phyloP scores from a whole-genome alignment of 2,329 filamentous ascomycete genomes.

The Colletotrichum gloeosporioides region DNA sequence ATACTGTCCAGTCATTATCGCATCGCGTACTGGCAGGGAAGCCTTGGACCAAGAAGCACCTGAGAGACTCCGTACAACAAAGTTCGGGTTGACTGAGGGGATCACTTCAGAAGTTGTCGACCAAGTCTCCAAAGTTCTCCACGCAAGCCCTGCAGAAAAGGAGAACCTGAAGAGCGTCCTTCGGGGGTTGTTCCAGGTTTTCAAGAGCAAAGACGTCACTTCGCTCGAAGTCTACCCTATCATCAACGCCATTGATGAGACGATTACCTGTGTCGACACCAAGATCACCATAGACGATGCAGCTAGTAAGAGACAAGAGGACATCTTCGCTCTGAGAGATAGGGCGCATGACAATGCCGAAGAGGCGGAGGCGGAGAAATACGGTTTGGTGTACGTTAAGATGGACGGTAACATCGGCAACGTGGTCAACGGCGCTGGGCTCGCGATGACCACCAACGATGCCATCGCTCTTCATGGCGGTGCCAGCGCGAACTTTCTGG shows the following conservation, averaged over 20 bases:
- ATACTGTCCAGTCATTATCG: constrained; percentile 39
- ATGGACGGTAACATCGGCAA: constrained; percentile 72
- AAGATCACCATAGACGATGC: constrained; percentile 55
- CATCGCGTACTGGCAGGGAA: constrained; percentile 31
- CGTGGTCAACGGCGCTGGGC: constrained; percentile 85
- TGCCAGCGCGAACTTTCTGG: constrained; percentile 81
- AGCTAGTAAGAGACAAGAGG: constrained; percentile 44
- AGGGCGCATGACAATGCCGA: constrained; percentile 34
- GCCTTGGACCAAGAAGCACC: constrained; percentile 15
- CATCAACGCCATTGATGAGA: constrained; percentile 28
- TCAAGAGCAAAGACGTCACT: constrained; percentile 51
- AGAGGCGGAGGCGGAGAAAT: constrained; percentile 49
- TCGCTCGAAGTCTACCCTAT: constrained; percentile 48
- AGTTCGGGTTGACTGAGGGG: constrained; percentile 30
- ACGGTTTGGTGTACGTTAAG: constrained; percentile 82
- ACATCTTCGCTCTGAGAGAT: constrained; percentile 43
- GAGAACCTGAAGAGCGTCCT: constrained; percentile 13
- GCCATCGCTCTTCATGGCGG: constrained; percentile 73
- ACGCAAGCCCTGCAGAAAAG: neutral
- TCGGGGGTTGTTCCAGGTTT: constrained; percentile 37
- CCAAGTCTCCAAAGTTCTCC: neutral
- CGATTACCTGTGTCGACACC: constrained; percentile 39
- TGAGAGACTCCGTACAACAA: constrained; percentile 21
- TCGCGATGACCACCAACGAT: constrained; percentile 92
- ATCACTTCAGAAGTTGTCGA: constrained; percentile 28